These are phyloP conservation scores for Agrocybe praecox DNA, from an alignment of 768 basidiomycete genomes.

Conservation along the genomic window DNA sequence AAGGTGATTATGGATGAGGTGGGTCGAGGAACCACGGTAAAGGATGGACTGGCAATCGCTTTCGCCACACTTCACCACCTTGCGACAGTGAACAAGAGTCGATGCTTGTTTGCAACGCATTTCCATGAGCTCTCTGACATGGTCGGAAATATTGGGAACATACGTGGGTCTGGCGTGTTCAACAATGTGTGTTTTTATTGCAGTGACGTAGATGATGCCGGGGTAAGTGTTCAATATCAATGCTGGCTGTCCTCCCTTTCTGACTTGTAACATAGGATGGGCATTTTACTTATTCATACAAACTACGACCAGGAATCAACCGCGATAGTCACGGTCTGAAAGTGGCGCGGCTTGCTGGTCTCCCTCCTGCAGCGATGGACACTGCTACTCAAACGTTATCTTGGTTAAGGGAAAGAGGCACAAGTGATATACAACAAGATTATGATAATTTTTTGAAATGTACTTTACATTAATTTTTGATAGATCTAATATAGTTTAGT, in stretches of 20 bases:
- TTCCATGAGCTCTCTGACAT: slow-evolving; percentile 93
- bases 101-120: slow-evolving; percentile 97
- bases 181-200: slow-evolving; percentile 80
- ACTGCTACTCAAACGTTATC: slow-evolving; percentile 61
- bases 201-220: slow-evolving; percentile 80
- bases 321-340: slow-evolving; percentile 89
- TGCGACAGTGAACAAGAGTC: slow-evolving; percentile 66
- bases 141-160: slow-evolving; percentile 59
- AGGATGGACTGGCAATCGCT: slow-evolving; percentile 92
- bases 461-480: slow-evolving; percentile 29
- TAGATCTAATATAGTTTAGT: slow-evolving; percentile 83
- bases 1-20: slow-evolving; percentile 99
- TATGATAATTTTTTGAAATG: slow-evolving; percentile 15
- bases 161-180: slow-evolving; percentile 50
- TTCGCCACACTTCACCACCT: slow-evolving; percentile 90
- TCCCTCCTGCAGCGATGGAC: slow-evolving; percentile 64
- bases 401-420: slow-evolving; percentile 29
- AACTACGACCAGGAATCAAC: slow-evolving; percentile 81
- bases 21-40: slow-evolving; percentile 92
- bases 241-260: too few relatives aligned
- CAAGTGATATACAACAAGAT: slow-evolving; percentile 8
- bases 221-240: slow-evolving; percentile 57
- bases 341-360: slow-evolving; percentile 85
- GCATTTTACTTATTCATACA: slow-evolving; percentile 84
- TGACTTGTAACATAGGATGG: too few relatives aligned